A percentile compares a stretch with the other conserved stretches of the same genome.
phyloP scores from a whole-genome alignment of 176 grass and related monocot genomes.

The Oryza officinalis region DNA sequence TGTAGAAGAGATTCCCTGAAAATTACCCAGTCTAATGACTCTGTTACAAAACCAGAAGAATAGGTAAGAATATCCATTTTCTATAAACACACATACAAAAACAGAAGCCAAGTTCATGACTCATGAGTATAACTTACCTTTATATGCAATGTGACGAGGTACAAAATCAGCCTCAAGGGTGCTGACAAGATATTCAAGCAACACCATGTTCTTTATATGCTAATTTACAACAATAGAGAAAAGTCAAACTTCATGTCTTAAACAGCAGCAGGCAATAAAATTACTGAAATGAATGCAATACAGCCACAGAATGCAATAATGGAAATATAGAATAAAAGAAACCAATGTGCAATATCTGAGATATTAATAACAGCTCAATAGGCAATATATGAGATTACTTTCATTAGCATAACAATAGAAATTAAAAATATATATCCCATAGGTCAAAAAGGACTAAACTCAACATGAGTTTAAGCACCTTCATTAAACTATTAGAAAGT shows the following conservation, averaged over 20 bases:
- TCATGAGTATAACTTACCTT: slow-evolving; percentile 52
- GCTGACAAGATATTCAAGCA: slow-evolving; percentile 75
- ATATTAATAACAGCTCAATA: background rate
- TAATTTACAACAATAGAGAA: slow-evolving; percentile 45
- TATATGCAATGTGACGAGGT: slow-evolving; percentile 69
- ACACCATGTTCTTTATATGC: slow-evolving; percentile 62
- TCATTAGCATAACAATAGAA: slow-evolving; percentile 28
- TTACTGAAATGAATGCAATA: background rate
- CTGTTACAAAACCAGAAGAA: slow-evolving; percentile 57
- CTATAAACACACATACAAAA: slow-evolving; percentile 15
- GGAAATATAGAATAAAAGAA: slow-evolving; percentile 17
- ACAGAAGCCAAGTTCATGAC: slow-evolving; percentile 1
- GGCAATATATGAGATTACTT: background rate
- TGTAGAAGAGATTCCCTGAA: slow-evolving; percentile 77
- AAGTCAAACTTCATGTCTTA: slow-evolving; percentile 30
- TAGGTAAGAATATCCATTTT: slow-evolving; percentile 11
- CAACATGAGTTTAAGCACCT: background rate
- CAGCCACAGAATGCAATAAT: slow-evolving; percentile 17
- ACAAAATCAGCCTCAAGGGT: slow-evolving; percentile 78
- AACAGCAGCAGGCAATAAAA: slow-evolving; percentile 4
- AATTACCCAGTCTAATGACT: slow-evolving; percentile 71
- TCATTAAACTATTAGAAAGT: background rate
- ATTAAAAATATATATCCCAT: background rate
- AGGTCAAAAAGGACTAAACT: background rate
- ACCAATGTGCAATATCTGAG: background rate